Evolutionary conservation across 345 rosid species (phyloP), one percentile per base, ranked within the genome.

Genomic region (Pistacia integerrima): DNA sequence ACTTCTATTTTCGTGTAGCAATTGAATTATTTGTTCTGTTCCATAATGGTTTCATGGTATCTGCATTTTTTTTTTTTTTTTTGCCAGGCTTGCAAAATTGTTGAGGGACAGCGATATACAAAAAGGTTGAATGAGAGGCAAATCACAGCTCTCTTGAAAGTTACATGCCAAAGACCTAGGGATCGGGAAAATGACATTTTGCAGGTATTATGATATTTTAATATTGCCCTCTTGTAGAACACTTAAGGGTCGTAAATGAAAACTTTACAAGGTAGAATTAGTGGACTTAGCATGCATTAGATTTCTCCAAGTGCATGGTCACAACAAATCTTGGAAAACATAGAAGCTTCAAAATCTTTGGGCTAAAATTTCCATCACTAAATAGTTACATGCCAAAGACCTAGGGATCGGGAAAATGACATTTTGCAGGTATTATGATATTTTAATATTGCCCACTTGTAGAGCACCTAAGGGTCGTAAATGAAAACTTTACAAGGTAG

Each of bases 121-220:
- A 97, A 97, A 80, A 84, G 98, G 81, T 80, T 97, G 82, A 97
- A 97, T 70, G 99, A 97, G 80, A 94, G 83, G 83, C 99, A 97
- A 84, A 97, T 94, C 59, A 97, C 98, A 22, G 87, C 97, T 54
- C 94, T 97, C 7, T 82, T 97, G 70, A 94, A 85, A 83, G 97
- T 97, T 79, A 94, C 99, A 20, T 94, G 99, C 81, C 99, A 97
- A 80, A 86, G 99, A 74, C 99, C 99, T 36, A 85, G 96, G 65
- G 99, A 94, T 84, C 78, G 96, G 58, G 99, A 97, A 84, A 83
- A 87, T 70, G 97, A 94, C 74, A 97, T 97, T 54, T 83, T 94
- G 73, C 83, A 77, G 92, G 98, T 93, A 79, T 35, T 46, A 13
- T 64, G 28, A 54, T 51, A 10, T 17, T 28, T n/a, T 61, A 55